Percentiles rank a stretch among this genome's conserved stretches.
These are phyloP conservation scores for Juncus effusus DNA, from an alignment of 176 grass and related monocot genomes.

Conservation along the genomic window DNA sequence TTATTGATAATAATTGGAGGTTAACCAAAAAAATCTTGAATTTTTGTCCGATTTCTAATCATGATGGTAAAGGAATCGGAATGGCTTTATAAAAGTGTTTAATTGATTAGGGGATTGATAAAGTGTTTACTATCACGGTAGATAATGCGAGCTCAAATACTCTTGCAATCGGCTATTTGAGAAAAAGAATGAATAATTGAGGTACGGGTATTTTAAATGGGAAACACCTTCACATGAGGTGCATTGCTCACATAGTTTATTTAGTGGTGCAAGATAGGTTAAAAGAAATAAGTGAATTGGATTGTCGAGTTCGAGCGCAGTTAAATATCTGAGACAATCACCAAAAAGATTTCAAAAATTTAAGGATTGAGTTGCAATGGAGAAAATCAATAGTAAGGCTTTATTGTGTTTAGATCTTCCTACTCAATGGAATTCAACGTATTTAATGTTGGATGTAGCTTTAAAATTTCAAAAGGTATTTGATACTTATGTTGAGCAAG, in stretches of 20 bases:
- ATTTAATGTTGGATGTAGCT: too few relatives aligned
- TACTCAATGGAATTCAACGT: background rate
- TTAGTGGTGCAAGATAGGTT: slow-evolving; percentile 5
- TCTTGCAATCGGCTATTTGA: too few relatives aligned
- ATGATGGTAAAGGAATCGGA: slow-evolving; percentile 20
- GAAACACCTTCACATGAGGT: slow-evolving; percentile 8
- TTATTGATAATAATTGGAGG: slow-evolving; percentile 16
- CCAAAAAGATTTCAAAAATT: background rate
- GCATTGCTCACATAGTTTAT: slow-evolving; percentile 24
- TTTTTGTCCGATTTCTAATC: background rate
- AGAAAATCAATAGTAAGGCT: background rate
- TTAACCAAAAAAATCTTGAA: slow-evolving; percentile 19
- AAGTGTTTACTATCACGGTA: background rate
- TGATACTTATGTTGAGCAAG: background rate
- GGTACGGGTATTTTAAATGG: too few relatives aligned
- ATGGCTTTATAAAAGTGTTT: background rate
- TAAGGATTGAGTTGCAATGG: background rate
- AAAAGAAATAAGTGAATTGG: background rate
- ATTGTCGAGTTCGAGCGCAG: background rate
- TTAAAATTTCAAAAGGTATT: too few relatives aligned
- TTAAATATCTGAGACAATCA: background rate
- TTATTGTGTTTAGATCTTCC: slow-evolving; percentile 8
- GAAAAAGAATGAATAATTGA: too few relatives aligned
- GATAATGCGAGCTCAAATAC: too few relatives aligned
- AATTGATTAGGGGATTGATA: background rate